These are phyloP conservation scores for Rutstroemia sp. DNA, from an alignment of 2,329 filamentous ascomycete genomes.

Conservation along the genomic window DNA sequence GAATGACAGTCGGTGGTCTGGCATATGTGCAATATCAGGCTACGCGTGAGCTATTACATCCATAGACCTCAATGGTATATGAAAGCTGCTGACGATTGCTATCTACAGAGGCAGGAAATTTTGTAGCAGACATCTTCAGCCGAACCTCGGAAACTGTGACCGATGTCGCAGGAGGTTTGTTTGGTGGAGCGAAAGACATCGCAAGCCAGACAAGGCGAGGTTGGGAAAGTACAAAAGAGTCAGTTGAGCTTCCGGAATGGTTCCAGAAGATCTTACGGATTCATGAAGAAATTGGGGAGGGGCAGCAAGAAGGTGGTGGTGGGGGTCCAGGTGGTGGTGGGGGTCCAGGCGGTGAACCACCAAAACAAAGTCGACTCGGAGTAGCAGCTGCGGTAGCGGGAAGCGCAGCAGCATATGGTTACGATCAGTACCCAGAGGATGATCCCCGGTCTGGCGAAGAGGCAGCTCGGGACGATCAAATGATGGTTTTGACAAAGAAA, in stretches of 20 bases:
- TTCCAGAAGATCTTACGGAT: conserved; percentile 62
- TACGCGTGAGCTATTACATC: conserved; percentile 50
- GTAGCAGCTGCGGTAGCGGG: conserved; percentile 60
- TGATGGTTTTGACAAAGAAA: conserved; percentile 98
- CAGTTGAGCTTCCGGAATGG: conserved; percentile 69
- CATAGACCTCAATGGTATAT: neutral
- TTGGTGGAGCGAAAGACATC: conserved; percentile 65
- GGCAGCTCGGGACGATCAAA: conserved; percentile 83
- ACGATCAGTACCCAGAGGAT: conserved; percentile 61
- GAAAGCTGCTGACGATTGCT: neutral
- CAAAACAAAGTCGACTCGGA: conserved; percentile 52
- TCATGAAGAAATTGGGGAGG: conserved; percentile 51
- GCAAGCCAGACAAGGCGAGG: conserved; percentile 72
- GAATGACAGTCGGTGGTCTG: conserved; percentile 75
- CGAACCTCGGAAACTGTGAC: conserved; percentile 66
- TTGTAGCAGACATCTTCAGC: conserved; percentile 68
- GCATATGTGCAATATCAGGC: conserved; percentile 97
- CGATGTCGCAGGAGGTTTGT: conserved; percentile 59
- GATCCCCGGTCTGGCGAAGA: conserved; percentile 54
- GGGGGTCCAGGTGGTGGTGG: too few species aligned
- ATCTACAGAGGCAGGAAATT: conserved; percentile 61
- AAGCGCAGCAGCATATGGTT: conserved; percentile 71
- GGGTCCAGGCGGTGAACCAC: conserved; percentile 40
- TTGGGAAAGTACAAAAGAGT: conserved; percentile 77
- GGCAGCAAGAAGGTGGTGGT: conserved; percentile 23